Evolutionary conservation across 768 basidiomycete genomes (phyloP).

Genomic region (Leucogyrophana mollusca): DNA sequence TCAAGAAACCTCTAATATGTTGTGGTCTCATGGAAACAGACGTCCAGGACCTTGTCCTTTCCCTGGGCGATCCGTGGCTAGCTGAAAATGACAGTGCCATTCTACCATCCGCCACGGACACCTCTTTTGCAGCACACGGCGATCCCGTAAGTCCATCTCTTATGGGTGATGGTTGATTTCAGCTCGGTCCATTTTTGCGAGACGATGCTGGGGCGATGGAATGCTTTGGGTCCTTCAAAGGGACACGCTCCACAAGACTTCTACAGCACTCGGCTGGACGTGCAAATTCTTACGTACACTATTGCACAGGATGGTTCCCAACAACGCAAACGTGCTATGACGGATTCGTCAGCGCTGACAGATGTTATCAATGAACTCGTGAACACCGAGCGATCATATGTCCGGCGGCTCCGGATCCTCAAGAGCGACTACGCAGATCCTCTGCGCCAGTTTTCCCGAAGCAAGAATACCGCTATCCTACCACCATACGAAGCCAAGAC

Average conservation of each 20-base stretch:
- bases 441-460: conserved; percentile 79
- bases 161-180: background rate
- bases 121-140: conserved; percentile 35
- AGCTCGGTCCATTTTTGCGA: conserved; percentile 1
- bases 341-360: conserved; percentile 62
- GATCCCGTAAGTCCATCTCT: conserved; percentile 41
- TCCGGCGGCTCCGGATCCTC: conserved; percentile 76
- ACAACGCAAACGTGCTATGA: conserved; percentile 55
- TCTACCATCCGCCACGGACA: conserved; percentile 39
- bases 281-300: background rate
- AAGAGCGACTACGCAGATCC: conserved; percentile 92
- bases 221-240: too few relatives aligned
- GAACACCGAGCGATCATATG: conserved; percentile 86
- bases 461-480: conserved; percentile 84
- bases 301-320: conserved; percentile 19
- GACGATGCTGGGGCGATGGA: too few relatives aligned
- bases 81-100: conserved; percentile 49
- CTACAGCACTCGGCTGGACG: too few relatives aligned
- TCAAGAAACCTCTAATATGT: background rate
- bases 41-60: conserved; percentile 75
- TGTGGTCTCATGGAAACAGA: conserved; percentile 42
- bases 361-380: conserved; percentile 86
- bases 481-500: conserved; percentile 89
- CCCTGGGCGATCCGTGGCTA: conserved; percentile 67
- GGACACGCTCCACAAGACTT: too few relatives aligned